Base-by-base conservation (phyloP, 768 basidiomycete species). In the Boletellus emodensis region DNA sequence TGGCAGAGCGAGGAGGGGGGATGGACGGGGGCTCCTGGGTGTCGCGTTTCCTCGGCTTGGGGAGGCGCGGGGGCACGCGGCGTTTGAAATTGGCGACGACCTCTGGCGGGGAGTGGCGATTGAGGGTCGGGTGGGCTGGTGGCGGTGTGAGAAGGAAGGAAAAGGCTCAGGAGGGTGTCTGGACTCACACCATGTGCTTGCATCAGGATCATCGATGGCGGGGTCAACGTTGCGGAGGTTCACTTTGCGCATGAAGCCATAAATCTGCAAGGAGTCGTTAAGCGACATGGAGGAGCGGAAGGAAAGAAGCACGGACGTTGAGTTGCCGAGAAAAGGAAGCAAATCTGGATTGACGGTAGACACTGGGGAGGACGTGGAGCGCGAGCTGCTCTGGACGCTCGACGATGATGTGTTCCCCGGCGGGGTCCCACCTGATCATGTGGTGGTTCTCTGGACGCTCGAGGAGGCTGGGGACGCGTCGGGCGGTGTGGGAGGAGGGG, bases 191-290 rank as follows among this genome's bases (percentile, higher is more conserved):
- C 93, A 96, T 55, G 92, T 94, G 69, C 90, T 93, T 13, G 92
- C 93, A 73, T 96, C 93, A 55, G 92, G 92, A 72, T 95, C 93
- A 72, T 90, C 88, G 59, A 94, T 94, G 55, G 89, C 90, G 55
- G 90, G 89, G 75, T 94, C 92, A 69, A 94, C 87, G 73, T 94
- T 93, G 67, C 90, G 87, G 61, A 94, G 78, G 75, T 94, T 94
- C 67, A 95, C 90, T 71, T 95, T 94, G 72, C 93, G 91, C 90
- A 94, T 94, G 77, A 94, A 96, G 58, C 93, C 94, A 75, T 96
- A 96, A 72, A 96, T 96, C 93, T 95, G 61, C 61, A 61, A 61
- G 44, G 49, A 49, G 56, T 56, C 52, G 60, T 62, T 55, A 57
- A 58, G 55, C 45, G 47, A 48, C 61, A 64, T 51, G 55, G 42